Conservation (phyloP, 495 filamentous ascomycete genomes). For the Aspergillus steynii region DNA sequence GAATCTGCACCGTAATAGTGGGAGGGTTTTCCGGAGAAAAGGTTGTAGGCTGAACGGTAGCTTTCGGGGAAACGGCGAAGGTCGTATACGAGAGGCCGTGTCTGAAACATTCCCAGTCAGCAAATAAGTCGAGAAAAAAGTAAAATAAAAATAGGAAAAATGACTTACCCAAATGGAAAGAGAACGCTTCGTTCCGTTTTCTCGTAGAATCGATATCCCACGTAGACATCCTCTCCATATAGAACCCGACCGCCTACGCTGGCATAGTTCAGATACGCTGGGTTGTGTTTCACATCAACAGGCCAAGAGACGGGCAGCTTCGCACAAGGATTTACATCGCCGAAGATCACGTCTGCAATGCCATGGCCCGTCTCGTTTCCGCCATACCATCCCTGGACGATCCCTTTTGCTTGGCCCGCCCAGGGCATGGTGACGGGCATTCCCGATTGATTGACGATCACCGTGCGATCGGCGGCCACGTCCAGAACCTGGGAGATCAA, state of each 20-base stretch:
- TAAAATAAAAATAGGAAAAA: neutral
- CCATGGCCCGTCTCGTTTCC: conserved; percentile 59
- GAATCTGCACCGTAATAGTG: conserved; percentile 49
- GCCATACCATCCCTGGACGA: conserved; percentile 69
- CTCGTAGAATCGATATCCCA: conserved; percentile 78
- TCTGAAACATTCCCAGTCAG: conserved; percentile 32
- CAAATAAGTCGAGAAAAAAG: neutral
- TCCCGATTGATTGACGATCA: conserved; percentile 77
- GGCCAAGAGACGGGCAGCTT: conserved; percentile 62
- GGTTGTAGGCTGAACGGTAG: conserved; percentile 39
- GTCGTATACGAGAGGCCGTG: conserved; percentile 69
- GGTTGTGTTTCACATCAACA: conserved; percentile 60
- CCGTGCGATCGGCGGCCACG: conserved; percentile 62
- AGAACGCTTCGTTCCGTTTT: conserved; percentile 54
- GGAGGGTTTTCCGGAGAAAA: conserved; percentile 56
- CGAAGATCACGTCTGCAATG: conserved; percentile 58
- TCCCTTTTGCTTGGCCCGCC: conserved; percentile 61
- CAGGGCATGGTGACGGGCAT: conserved; percentile 81
- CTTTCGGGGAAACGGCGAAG: conserved; percentile 53
- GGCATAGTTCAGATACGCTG: conserved; percentile 67
- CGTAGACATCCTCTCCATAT: conserved; percentile 71
- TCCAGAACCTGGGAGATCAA: conserved; percentile 64
- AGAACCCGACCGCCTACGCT: conserved; percentile 64
- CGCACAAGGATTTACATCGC: conserved; percentile 51
- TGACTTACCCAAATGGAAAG: conserved; percentile 24